Evolutionary conservation across 2,329 filamentous ascomycete genomes (phyloP), one percentile per base, ranked within the genome.

Genomic region (Trichoderma citrinoviride): DNA sequence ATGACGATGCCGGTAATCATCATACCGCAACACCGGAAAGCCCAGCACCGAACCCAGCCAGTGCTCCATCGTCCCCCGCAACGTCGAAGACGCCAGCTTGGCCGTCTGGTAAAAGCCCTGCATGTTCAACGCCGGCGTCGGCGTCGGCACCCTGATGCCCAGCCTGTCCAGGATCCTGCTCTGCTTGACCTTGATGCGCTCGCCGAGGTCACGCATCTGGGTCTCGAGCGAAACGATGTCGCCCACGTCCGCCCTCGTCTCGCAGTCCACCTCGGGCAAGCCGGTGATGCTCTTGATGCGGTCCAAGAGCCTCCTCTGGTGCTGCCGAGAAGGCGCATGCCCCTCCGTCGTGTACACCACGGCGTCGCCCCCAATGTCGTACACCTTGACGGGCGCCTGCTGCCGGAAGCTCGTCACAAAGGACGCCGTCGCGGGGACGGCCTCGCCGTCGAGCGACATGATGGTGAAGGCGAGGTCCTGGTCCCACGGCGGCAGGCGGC

Each of bases 1-100:
- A 29, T 29, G 47, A 29, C 27, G 47, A 33, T 52, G 49, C 33
- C 49, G 40, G 40, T 47, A 23, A n/a, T 15, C 33, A n/a, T 15
- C 33, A 15, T 49, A 19, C 17, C 43, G 33, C 23, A 50, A 23
- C 15, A n/a, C 19, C 7, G 64, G 29, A 57, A 37, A 44, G 8
- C 64, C 64, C n/a, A 65, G 47, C 37, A 65, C 49, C 1, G 64
- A 53, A 41, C 41, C 41, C 41, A 60, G n/a, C 56, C 64, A 54
- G n/a, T 65, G 47, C 29, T 61, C 50, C 56, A 65, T 47, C 40
- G 64, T 61, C n/a, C 57, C 56, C 15, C 64, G 43, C 10, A 65
- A 44, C 33, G 57, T 29, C 37, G 47, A 60, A 21, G 57, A 58
- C 21, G 56, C 64, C 33, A 54, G 29, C 19, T 55, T 53, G 43